These are phyloP conservation scores for Tubosaeta brunneosetosa DNA, from an alignment of 768 basidiomycete genomes.

Conservation along the genomic window DNA sequence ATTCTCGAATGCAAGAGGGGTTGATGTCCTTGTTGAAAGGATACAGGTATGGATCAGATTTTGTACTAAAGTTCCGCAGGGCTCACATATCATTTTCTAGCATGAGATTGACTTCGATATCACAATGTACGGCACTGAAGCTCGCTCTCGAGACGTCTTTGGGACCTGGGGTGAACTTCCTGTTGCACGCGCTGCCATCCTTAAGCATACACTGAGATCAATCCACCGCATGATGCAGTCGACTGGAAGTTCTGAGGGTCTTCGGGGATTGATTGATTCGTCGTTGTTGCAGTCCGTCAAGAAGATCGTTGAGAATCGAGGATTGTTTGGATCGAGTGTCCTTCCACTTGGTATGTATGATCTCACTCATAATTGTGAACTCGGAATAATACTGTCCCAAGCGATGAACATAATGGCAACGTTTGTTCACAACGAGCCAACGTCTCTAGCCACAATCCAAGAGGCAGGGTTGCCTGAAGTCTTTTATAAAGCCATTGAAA, in stretches of 20 bases:
- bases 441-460: conserved; percentile 87
- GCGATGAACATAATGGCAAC: conserved; percentile 95
- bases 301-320: conserved; percentile 79
- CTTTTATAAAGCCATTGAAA: conserved; percentile 83
- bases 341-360: conserved; percentile 68
- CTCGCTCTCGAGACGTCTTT: conserved; percentile 42
- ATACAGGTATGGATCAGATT: conserved; percentile 61
- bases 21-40: conserved; percentile 78
- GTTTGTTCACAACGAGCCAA: conserved; percentile 98
- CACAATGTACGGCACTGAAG: conserved; percentile 46
- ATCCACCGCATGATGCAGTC: conserved; percentile 98
- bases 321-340: conserved; percentile 81
- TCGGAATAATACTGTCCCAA: conserved; percentile 9
- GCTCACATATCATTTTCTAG: conserved; percentile 33
- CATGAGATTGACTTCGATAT: conserved; percentile 66
- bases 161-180: conserved; percentile 60
- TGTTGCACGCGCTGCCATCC: conserved; percentile 68
- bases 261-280: conserved; percentile 91
- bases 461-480: conserved; percentile 85
- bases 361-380: background rate
- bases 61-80: background rate
- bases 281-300: conserved; percentile 81
- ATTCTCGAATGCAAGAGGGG: conserved; percentile 80
- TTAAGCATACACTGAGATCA: conserved; percentile 88
- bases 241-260: conserved; percentile 88